These are phyloP conservation scores for Yarrowia sp. DNA, from an alignment of 805 yeast species.

Conservation along the genomic window DNA sequence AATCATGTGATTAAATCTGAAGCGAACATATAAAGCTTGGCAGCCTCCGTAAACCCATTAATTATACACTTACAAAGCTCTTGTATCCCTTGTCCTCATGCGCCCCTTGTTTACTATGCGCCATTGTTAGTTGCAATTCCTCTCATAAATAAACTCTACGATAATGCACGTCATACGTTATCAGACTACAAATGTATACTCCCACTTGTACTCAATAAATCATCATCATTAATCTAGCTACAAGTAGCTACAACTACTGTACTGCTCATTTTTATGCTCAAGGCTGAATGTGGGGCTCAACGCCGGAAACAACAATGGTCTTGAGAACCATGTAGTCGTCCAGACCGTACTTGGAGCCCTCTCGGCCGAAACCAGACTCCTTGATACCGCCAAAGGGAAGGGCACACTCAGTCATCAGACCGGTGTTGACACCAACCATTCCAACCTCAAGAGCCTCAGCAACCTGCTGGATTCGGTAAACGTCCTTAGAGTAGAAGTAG, in stretches of 20 bases:
- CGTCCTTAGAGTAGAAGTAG: slow-evolving; percentile 61
- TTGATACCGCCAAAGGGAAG: slow-evolving; percentile 65
- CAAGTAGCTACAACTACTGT: no score
- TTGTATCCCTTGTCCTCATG: no score
- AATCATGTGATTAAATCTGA: no score
- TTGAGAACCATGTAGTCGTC: slow-evolving; percentile 69
- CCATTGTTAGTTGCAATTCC: no score
- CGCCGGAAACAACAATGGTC: slow-evolving; percentile 47
- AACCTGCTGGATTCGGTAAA: slow-evolving; percentile 53
- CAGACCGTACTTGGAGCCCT: slow-evolving; percentile 71
- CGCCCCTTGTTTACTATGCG: no score
- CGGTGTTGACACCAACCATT: slow-evolving; percentile 80
- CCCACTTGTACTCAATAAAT: not conserved
- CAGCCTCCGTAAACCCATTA: no score
- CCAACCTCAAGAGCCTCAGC: slow-evolving; percentile 71
- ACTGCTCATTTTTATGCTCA: not conserved
- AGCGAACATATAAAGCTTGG: no score
- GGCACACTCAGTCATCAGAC: slow-evolving; percentile 58
- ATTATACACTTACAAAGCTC: no score
- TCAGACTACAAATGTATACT: not conserved
- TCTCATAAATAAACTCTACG: not conserved
- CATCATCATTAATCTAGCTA: slow-evolving; percentile 1
- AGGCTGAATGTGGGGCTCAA: slow-evolving; percentile 25
- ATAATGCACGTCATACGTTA: not conserved
- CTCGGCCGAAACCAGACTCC: slow-evolving; percentile 77